These are phyloP conservation scores for Penicillium oxalicum DNA, from an alignment of 2,329 filamentous ascomycete genomes.

Conservation along the genomic window DNA sequence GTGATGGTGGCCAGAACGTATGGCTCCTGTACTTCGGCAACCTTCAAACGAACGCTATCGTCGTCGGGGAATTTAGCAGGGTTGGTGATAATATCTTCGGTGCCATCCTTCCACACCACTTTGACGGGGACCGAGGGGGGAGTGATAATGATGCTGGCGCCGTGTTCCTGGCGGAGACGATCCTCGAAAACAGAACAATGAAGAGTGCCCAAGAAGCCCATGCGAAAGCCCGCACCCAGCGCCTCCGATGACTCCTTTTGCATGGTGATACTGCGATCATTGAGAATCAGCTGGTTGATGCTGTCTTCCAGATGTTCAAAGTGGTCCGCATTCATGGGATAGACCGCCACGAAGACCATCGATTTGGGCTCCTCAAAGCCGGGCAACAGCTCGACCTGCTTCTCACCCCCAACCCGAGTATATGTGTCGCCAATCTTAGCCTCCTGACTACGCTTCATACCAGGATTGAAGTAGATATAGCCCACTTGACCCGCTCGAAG, in stretches of 20 bases:
- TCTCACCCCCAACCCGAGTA: constrained; percentile 72
- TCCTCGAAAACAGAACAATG: constrained; percentile 99
- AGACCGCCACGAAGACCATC: constrained; percentile 98
- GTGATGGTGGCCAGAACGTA: constrained; percentile 82
- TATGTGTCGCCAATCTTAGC: constrained; percentile 95
- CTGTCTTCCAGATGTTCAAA: constrained; percentile 85
- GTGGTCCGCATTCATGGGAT: constrained; percentile 84
- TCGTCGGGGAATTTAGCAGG: constrained; percentile 82
- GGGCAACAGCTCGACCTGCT: constrained; percentile 69
- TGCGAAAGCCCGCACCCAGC: constrained; percentile 83
- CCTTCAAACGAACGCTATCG: constrained; percentile 49
- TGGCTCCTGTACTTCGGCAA: constrained; percentile 62
- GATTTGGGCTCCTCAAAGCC: constrained; percentile 96
- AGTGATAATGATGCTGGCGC: constrained; percentile 91
- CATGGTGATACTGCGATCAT: constrained; percentile 89
- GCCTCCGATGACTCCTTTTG: constrained; percentile 94
- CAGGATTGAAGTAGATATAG: constrained; percentile 95
- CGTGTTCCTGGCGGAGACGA: constrained; percentile 86
- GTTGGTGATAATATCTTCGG: constrained; percentile 72
- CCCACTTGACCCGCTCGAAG: constrained; percentile 90
- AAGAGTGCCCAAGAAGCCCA: constrained; percentile 92
- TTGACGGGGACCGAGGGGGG: constrained; percentile 92
- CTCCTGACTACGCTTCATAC: constrained; percentile 95
- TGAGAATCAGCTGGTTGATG: constrained; percentile 87
- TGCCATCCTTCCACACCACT: constrained; percentile 71